phyloP scores from a whole-genome alignment of 129 eudicot genomes.

The Cynara cardunculus region DNA sequence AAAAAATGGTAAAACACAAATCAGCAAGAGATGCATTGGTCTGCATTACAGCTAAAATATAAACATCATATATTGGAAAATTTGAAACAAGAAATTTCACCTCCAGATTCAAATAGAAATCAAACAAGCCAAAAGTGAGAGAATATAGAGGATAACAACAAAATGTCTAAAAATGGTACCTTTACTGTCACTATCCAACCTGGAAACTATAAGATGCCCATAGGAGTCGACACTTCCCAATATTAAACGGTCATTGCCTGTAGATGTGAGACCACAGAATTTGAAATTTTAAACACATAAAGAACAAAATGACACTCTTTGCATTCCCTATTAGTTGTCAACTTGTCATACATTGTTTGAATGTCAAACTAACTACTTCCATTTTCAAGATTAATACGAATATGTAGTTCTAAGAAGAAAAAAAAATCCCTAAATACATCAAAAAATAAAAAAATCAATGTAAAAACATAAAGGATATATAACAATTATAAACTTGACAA shows the following conservation, averaged over 20 bases:
- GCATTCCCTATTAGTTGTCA: neutral
- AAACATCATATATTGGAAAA: neutral
- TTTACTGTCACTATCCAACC: constrained; percentile 41
- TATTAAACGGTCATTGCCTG: constrained; percentile 49
- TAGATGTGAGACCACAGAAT: constrained; percentile 16
- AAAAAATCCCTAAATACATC: neutral
- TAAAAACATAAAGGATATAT: neutral
- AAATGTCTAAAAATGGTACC: constrained; percentile 29
- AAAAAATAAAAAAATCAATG: constrained; percentile 1
- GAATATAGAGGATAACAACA: neutral
- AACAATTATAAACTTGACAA: neutral
- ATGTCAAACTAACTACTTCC: neutral
- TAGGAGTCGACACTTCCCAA: constrained; percentile 85
- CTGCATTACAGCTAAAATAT: neutral
- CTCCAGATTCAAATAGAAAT: neutral
- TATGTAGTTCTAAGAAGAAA: neutral
- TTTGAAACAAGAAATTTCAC: neutral
- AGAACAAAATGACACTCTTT: neutral
- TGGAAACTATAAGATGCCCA: constrained; percentile 86
- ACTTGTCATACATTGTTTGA: neutral
- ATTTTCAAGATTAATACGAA: neutral
- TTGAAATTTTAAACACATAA: neutral
- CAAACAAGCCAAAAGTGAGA: neutral
- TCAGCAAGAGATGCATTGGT: neutral
- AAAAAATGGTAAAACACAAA: neutral